Evolutionary conservation across 176 grass and related monocot species (phyloP).

Genomic region (Bolboschoenus planiculmis): DNA sequence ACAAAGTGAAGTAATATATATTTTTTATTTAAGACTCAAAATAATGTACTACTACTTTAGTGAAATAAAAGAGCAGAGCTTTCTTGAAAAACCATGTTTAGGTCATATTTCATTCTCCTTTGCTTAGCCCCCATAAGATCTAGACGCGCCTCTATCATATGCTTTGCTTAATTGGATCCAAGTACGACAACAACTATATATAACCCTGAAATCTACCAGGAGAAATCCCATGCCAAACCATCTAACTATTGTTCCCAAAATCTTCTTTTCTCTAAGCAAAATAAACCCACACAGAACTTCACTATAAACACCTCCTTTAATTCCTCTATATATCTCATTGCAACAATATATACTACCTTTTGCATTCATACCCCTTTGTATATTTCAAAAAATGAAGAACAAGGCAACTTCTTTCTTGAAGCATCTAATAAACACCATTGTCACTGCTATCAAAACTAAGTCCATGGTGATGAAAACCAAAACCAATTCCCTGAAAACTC

Average conservation of each 20-base stretch:
- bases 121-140: constrained; percentile 3
- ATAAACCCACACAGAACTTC: constrained; percentile 23
- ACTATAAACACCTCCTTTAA: neutral
- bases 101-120: neutral
- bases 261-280: neutral
- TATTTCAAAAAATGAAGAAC: constrained; percentile 47
- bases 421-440: constrained; percentile 44
- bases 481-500: constrained; percentile 63
- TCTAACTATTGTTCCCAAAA: constrained; percentile 11
- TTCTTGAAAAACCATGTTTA: neutral
- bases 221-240: constrained; percentile 71
- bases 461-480: constrained; percentile 63
- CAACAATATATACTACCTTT: constrained; percentile 4
- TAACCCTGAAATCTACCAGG: constrained; percentile 23
- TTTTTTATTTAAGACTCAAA: too few relatives aligned
- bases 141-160: neutral
- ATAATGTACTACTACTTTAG: too few relatives aligned
- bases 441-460: constrained; percentile 60
- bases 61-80: neutral
- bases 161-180: neutral
- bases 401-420: constrained; percentile 71
- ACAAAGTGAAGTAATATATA: too few relatives aligned
- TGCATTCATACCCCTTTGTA: neutral
- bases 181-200: constrained; percentile 47
- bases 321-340: neutral